Conservation (phyloP, 129 eudicot genomes). For the Saussurea involucrata region DNA sequence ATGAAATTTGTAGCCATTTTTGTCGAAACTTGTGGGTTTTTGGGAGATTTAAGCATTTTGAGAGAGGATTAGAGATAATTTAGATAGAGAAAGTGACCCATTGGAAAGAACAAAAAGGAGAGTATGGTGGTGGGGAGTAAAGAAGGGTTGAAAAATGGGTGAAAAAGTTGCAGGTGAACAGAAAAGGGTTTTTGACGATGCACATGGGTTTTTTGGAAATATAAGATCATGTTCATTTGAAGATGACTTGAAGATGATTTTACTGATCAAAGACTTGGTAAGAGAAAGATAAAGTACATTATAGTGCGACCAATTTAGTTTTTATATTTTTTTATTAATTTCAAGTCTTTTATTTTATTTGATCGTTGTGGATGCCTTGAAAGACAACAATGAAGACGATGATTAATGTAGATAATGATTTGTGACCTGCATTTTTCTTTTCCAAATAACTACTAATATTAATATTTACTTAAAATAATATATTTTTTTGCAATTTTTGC, state of each 20-base stretch:
- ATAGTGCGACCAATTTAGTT: too few species aligned
- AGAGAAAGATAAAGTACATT: too few species aligned
- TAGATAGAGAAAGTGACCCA: neutral
- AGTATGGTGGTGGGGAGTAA: neutral
- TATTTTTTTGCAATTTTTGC: too few species aligned
- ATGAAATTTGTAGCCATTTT: conserved; percentile 29
- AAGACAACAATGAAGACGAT: neutral
- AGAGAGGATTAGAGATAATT: neutral
- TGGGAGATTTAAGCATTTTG: neutral
- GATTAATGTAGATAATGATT: conserved; percentile 13
- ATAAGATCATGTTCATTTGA: too few species aligned
- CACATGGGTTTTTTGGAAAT: conserved; percentile 14
- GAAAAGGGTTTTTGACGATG: neutral
- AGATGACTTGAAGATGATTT: too few species aligned
- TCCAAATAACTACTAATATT: neutral
- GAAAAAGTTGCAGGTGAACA: neutral
- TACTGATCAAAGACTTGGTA: too few species aligned
- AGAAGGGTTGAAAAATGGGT: conserved; percentile 15
- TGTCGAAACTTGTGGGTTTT: conserved; percentile 8
- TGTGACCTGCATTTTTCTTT: neutral
- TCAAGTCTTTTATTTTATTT: too few species aligned
- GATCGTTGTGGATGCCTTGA: too few species aligned
- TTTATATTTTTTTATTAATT: too few species aligned
- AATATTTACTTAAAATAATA: too few species aligned
- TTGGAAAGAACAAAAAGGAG: conserved; percentile 2